Evolutionary conservation across 2,329 filamentous ascomycete species (phyloP).

Genomic region (Botryotinia calthae): DNA sequence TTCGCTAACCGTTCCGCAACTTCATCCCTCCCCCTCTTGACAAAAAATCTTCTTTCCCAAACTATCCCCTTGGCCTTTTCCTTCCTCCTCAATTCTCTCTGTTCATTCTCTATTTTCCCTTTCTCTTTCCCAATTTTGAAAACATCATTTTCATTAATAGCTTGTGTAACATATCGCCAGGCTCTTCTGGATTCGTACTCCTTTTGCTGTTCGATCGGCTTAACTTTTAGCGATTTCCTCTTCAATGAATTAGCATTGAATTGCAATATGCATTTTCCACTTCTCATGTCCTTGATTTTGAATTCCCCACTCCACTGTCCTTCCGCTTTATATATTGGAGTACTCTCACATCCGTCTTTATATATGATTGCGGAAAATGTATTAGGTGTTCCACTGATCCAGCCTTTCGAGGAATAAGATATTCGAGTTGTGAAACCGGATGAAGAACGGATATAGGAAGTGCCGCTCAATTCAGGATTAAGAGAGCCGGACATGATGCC

Average conservation of each 20-base stretch:
- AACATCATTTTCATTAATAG: conserved; percentile 78
- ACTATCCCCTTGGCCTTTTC: conserved; percentile 69
- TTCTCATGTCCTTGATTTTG: conserved; percentile 66
- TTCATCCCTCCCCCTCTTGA: conserved; percentile 45
- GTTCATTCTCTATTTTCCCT: conserved; percentile 83
- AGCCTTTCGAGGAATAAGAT: conserved; percentile 89
- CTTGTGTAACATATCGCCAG: conserved; percentile 80
- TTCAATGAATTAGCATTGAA: conserved; percentile 57
- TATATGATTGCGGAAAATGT: conserved; percentile 75
- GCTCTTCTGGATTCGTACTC: conserved; percentile 83
- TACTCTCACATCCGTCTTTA: conserved; percentile 62
- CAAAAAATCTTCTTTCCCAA: conserved; percentile 86
- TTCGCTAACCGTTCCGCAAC: conserved; percentile 41
- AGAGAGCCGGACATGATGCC: conserved; percentile 81
- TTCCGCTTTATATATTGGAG: conserved; percentile 73
- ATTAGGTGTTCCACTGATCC: conserved; percentile 94
- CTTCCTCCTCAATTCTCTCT: conserved; percentile 70
- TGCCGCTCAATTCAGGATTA: conserved; percentile 84
- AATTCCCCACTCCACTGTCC: conserved; percentile 89
- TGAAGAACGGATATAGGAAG: conserved; percentile 79
- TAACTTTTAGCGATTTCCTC: conserved; percentile 66
- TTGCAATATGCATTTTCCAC: conserved; percentile 51
- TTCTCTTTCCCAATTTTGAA: conserved; percentile 77
- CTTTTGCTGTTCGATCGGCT: conserved; percentile 74
- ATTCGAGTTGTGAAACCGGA: conserved; percentile 85